These are phyloP conservation scores for Flaveria floridana DNA, from an alignment of 140 eudicot genomes.

Conservation along the genomic window DNA sequence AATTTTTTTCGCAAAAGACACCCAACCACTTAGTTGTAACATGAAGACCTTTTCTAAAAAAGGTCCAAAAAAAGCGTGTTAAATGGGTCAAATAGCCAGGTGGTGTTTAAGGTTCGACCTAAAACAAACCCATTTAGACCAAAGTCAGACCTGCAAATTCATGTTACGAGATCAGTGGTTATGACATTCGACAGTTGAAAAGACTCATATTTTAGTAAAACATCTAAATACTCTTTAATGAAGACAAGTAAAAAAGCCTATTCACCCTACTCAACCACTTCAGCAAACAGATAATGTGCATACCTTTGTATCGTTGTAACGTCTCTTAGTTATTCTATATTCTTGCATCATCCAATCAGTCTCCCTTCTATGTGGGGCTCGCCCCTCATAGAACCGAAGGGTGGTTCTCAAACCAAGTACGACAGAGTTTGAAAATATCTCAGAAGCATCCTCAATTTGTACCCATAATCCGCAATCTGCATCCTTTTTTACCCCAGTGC, in stretches of 20 bases:
- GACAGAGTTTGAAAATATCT: conserved; percentile 47
- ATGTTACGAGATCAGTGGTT: not conserved
- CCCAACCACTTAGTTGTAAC: not conserved
- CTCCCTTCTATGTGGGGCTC: conserved; percentile 32
- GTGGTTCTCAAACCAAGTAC: conserved; percentile 64
- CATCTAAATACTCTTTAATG: not conserved
- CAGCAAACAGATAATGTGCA: not conserved
- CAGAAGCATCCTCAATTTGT: conserved; percentile 41
- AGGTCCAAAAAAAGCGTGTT: too few species aligned
- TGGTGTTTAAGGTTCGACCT: not conserved
- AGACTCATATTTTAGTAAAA: not conserved
- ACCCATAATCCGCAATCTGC: conserved; percentile 55
- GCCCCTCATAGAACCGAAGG: conserved; percentile 49
- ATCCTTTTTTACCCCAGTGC: conserved; percentile 33
- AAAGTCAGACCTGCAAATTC: not conserved
- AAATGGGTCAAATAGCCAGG: too few species aligned
- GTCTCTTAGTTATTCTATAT: conserved; percentile 47
- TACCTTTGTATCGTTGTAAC: conserved; percentile 40
- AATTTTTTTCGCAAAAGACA: not conserved
- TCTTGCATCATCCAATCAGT: conserved; percentile 78
- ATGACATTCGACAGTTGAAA: not conserved
- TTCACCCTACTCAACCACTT: not conserved
- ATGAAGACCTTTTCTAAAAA: too few species aligned
- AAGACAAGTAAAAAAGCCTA: not conserved
- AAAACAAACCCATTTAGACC: not conserved